A percentile compares a stretch with the other conserved stretches of the same genome.
Evolutionary conservation across 23 red algal species (phyloP).

Genomic region (Gracilaria vermiculophylla): DNA sequence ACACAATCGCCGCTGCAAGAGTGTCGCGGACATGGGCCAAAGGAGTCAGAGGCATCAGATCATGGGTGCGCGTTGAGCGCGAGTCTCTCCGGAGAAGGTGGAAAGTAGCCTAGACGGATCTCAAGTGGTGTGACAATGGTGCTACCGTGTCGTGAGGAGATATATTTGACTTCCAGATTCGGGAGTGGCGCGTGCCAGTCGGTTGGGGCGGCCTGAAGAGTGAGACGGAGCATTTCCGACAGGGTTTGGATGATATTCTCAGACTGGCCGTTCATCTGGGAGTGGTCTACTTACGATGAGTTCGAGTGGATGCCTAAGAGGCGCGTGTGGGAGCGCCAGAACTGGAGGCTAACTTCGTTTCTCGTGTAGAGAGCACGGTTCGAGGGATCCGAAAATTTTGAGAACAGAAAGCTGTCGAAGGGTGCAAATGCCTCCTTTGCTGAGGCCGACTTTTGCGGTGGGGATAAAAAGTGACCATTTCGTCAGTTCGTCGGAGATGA

Average conservation of each 20-base stretch:
- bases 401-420: no score
- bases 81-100: background rate
- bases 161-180: constrained; percentile 15
- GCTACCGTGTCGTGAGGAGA: background rate
- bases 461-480: no score
- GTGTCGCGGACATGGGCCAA: background rate
- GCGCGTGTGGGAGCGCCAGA: background rate
- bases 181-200: background rate
- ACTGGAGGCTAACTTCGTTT: background rate
- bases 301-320: background rate
- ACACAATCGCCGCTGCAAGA: background rate
- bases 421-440: no score
- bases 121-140: background rate
- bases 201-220: background rate
- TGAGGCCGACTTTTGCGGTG: no score
- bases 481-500: no score
- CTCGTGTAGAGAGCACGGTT: no score
- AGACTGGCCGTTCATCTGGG: constrained; percentile 6
- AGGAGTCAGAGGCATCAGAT: background rate
- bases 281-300: background rate
- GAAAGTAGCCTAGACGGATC: constrained; percentile 1
- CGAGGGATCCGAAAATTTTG: no score
- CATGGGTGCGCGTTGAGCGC: background rate
- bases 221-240: background rate
- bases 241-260: constrained; percentile 21